Evolutionary conservation across 2,329 filamentous ascomycete genomes (phyloP).

Genomic region (Hirsutella thompsonii): DNA sequence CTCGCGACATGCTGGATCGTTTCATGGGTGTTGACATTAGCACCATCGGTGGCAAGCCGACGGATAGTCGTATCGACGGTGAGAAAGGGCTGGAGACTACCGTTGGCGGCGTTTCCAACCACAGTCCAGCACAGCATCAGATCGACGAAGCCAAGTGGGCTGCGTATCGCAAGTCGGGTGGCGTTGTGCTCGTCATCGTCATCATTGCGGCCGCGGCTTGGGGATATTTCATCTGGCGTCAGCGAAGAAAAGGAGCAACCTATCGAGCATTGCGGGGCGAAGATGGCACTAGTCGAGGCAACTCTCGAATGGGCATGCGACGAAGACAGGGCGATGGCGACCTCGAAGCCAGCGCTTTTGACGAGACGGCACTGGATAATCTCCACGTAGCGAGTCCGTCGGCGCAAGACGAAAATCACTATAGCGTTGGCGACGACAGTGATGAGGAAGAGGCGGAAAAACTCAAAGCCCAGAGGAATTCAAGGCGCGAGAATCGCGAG

Average conservation of each 20-base stretch:
- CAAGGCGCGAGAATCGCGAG: neutral
- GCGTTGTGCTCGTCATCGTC: conserved; percentile 73
- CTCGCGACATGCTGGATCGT: conserved; percentile 91
- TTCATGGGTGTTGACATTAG: conserved; percentile 91
- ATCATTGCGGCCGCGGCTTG: conserved; percentile 58
- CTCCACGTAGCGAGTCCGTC: conserved; percentile 37
- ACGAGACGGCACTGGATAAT: conserved; percentile 52
- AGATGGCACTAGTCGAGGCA: conserved; percentile 18
- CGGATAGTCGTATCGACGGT: conserved; percentile 72
- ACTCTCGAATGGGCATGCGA: conserved; percentile 31
- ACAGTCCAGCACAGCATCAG: conserved; percentile 43
- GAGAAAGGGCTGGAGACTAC: conserved; percentile 69
- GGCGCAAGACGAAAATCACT: conserved; percentile 29
- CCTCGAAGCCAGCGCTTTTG: conserved; percentile 51
- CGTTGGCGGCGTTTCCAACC: conserved; percentile 55
- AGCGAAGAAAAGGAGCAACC: conserved; percentile 39
- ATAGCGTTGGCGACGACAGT: conserved; percentile 44
- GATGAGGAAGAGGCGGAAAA: conserved; percentile 29
- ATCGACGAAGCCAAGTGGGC: conserved; percentile 79
- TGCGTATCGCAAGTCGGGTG: conserved; percentile 78
- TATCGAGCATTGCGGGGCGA: conserved; percentile 38
- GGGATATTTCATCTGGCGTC: conserved; percentile 59
- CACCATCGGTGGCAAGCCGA: conserved; percentile 68
- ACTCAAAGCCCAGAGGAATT: conserved; percentile 3
- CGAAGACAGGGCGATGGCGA: conserved; percentile 34